Evolutionary conservation across 2,329 filamentous ascomycete genomes (phyloP), one percentile per base, ranked within the genome.

Genomic region (Rhynchosporium agropyri): DNA sequence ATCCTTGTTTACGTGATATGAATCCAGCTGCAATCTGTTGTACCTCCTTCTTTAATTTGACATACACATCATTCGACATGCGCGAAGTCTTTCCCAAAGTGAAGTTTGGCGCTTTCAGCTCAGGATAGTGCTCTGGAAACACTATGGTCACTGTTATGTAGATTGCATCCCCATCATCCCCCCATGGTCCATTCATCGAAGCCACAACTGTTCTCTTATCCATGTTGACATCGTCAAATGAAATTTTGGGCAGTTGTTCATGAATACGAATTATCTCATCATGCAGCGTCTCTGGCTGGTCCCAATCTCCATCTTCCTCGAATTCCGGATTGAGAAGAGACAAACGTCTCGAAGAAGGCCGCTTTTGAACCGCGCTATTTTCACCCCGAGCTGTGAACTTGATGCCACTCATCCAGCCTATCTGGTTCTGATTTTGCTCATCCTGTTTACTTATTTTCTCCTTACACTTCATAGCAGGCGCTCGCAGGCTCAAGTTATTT

Each of bases 321-420:
- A 74, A 73, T 7, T 74, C 73, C 13, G 72, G 72, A 63, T 66
- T 70, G 2, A 74, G 61, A 42, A 73, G 66, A 29, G 72, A 74
- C 26, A 74, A 62, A 13, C 71, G 66, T 57, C 73, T 71, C 7
- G 70, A 69, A n/a, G 59, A 38, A 28, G 67, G 61, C 36, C 68
- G 64, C 50, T 71, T 70, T 28, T 64, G 65, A 13, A 60, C 59
- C 3, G 53, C 50, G n/a, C 61, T 56, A 4, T 60, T 45, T 51
- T 65, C 68, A 5, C 72, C 67, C 46, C 66, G 69, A 49, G 71
- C 74, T 12, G 80, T 85, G 78, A 88, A 85, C 38, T 82, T 86
- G 63, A 89, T 86, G 4, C 86, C 86, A 70, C 85, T 87, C 83
- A 89, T 88, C 86, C 86, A 89, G 13, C 83, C 84, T 60, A 89